Percentiles rank a stretch among this genome's conserved stretches.
These are phyloP conservation scores for Murraya koenigii DNA, from an alignment of 345 rosid genomes.

Conservation along the genomic window DNA sequence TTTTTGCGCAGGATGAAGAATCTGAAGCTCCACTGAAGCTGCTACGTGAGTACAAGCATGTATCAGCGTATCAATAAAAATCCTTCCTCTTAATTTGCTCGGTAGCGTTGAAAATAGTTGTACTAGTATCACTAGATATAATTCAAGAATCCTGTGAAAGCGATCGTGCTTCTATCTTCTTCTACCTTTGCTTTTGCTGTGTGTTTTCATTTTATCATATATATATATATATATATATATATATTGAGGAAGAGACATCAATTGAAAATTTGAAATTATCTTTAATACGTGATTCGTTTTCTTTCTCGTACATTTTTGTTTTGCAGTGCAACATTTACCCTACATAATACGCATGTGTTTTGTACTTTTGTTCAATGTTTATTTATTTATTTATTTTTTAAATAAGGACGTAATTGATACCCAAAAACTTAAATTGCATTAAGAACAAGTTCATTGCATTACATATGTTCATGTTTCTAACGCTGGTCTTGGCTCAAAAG, in stretches of 20 bases:
- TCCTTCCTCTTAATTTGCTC: constrained; percentile 3
- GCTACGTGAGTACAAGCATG: neutral
- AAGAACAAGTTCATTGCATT: too few relatives aligned
- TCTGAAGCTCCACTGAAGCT: constrained; percentile 37
- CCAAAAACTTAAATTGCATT: too few relatives aligned
- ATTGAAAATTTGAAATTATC: neutral
- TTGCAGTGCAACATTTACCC: neutral
- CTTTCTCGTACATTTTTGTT: neutral
- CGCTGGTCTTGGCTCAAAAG: too few relatives aligned
- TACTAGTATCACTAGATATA: neutral
- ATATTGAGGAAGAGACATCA: constrained; percentile 17
- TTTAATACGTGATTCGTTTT: too few relatives aligned
- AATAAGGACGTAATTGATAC: too few relatives aligned
- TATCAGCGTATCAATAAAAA: constrained; percentile 26
- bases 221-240: neutral
- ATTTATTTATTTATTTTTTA: too few relatives aligned
- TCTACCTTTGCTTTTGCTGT: neutral
- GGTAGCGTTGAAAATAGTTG: neutral
- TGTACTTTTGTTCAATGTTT: neutral
- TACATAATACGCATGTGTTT: neutral
- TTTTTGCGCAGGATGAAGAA: constrained; percentile 48
- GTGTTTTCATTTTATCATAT: neutral
- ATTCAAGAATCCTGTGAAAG: constrained; percentile 13
- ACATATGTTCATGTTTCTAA: too few relatives aligned
- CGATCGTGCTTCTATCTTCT: neutral